Percentiles rank a stretch among this genome's conserved stretches.
These are phyloP conservation scores for Hypoxylon sp. DNA, from an alignment of 2,329 filamentous ascomycete genomes.

Conservation along the genomic window DNA sequence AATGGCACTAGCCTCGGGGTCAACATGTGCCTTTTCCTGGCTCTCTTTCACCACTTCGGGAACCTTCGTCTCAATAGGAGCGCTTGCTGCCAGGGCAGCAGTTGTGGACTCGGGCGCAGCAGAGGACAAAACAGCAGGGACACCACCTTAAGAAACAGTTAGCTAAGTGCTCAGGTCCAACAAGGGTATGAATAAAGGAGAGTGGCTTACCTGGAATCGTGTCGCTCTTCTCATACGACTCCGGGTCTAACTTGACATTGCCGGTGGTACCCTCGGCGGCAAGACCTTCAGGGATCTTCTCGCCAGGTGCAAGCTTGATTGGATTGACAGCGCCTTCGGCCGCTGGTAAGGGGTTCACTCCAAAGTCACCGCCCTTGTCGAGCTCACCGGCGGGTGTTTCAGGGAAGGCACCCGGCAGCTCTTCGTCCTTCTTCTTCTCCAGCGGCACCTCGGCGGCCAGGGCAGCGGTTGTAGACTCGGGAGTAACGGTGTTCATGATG, in stretches of 20 bases:
- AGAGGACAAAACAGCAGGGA: conserved; percentile 47
- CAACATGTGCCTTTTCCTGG: conserved; percentile 74
- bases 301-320: conserved; percentile 82
- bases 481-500: conserved; percentile 77
- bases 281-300: conserved; percentile 81
- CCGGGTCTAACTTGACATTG: conserved; percentile 84
- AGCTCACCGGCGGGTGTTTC: conserved; percentile 74
- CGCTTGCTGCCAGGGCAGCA: conserved; percentile 59
- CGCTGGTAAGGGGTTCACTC: conserved; percentile 74
- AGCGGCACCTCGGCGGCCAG: conserved; percentile 77
- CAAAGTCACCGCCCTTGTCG: conserved; percentile 65
- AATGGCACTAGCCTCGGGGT: conserved; percentile 78
- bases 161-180: conserved; percentile 13
- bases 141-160: conserved; percentile 45
- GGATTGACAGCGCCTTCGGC: conserved; percentile 80
- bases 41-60: conserved; percentile 79
- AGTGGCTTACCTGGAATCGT: conserved; percentile 65
- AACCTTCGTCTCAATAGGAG: conserved; percentile 64
- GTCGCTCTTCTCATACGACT: conserved; percentile 87
- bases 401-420: conserved; percentile 78
- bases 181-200: background rate
- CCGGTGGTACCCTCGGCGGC: conserved; percentile 77
- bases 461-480: conserved; percentile 78
- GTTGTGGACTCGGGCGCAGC: conserved; percentile 63
- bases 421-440: conserved; percentile 61